Base-by-base conservation (phyloP, 345 rosid species). In the Ailanthus altissimus region DNA sequence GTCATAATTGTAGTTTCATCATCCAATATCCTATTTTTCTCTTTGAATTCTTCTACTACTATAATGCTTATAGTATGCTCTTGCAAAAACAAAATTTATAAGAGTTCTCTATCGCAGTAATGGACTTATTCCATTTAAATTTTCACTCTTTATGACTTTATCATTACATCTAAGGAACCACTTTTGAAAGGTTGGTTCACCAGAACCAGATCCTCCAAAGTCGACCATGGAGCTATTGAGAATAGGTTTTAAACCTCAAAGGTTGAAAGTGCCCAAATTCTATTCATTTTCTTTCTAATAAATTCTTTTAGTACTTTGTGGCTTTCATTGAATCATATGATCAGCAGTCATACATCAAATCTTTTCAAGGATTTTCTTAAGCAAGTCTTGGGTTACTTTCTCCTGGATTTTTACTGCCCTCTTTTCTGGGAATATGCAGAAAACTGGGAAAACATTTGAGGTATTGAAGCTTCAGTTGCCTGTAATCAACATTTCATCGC, bases 361-460 rank as follows among this genome's bases (percentile, higher is more conserved):
- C 46, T 62, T 36, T 25, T 15, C 15, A 63, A 50, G 70, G 49
- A 14, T 38, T n/a, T 63, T 51, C 58, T 9, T 40, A 14, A n/a
- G n/a, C n/a, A n/a, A 63, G 72, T 56, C 40, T 66, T 66, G 26
- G 56, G 32, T 66, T 32, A 25, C 14, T 80, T 71, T 60, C 56
- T 49, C 40, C 26, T 80, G 53, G 76, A 54, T 79, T 67, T 21
- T 78, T 43, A 58, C 57, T 8, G 56, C 28, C 10, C 16, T 58
- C 43, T 79, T 74, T 72, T 73, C 76, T 71, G 82, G 82, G 80
- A 56, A 78, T 67, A 68, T 84, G 79, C 80, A 94, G 99, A 94
- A 92, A 91, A 83, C 97, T 42, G 97, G 95, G 79, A 90, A 85
- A 87, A 85, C 89, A 76, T 93, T 88, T 78, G 95, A 96, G 82